Evolutionary conservation across 257 asterid genomes (phyloP), one percentile per base, ranked within the genome.

Genomic region (Craterostigma plantagineum): DNA sequence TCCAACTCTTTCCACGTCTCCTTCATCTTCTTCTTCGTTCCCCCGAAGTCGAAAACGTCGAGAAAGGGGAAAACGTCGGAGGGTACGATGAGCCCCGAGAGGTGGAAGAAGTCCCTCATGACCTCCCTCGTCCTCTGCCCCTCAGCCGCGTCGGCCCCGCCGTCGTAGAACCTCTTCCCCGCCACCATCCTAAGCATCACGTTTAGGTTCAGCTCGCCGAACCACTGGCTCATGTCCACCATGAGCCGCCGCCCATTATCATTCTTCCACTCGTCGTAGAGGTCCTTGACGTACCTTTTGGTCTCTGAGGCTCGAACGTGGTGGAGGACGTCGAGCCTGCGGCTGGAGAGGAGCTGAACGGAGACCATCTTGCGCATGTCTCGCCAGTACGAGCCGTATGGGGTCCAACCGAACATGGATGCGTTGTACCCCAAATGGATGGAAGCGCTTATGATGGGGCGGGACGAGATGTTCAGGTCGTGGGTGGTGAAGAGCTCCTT

Each of bases 41-140:
- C 75, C 11, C 75, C 75, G 5, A 68, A 11, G 63, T 68, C 75
- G 9, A 68, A 36, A 70, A 68, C 63, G 42, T 47, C 34, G 3
- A 68, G 50, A 45, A 16, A 59, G 1, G 71, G 68, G 39, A 63
- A 10, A 1, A 65, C 62, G 15, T 68, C 75, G 0, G 55, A 67
- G 38, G 48, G 34, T 38, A 53, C 55, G 33, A 60, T 59, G 38
- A 15, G 0, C 42, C 75, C 75, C 43, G 13, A 11, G 4, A 38
- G 11, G 7, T 38, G 7, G 13, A 7, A 12, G 12, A 38, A 38
- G n/a, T n/a, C n/a, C 43, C 13, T 11, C 10, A 15, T 7, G 4
- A 38, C 4, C 43, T 38, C 70, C 51, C 16, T 41, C 54, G 48
- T 38, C 12, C 70, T 59, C 59, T 55, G 51, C 43, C 57, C 1